phyloP scores from a whole-genome alignment of 306 rosid species.

The Ammopiptanthus mongolicus region DNA sequence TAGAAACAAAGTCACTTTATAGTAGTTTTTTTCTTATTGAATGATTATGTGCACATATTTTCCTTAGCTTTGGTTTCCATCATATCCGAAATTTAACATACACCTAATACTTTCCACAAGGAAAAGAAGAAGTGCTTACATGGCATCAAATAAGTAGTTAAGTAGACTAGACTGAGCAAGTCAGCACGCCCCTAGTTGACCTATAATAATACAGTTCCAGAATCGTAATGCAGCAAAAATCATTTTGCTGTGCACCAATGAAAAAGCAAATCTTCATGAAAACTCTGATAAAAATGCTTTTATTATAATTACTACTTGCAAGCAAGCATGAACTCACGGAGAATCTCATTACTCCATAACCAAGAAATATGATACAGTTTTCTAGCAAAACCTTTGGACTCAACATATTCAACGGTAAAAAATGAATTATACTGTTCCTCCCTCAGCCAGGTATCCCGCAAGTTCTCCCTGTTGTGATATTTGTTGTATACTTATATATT shows the following conservation, averaged over 20 bases:
- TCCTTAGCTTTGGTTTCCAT: neutral
- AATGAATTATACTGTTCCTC: constrained; percentile 10
- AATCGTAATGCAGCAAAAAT: neutral
- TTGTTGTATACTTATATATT: constrained; percentile 14
- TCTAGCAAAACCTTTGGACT: neutral
- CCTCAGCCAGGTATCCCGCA: constrained; percentile 9
- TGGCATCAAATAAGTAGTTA: neutral
- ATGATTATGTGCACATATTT: neutral
- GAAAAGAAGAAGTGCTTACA: neutral
- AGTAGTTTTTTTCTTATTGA: no score
- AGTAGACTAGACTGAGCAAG: neutral
- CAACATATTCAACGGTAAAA: constrained; percentile 16
- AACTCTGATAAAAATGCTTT: neutral
- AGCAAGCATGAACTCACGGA: neutral
- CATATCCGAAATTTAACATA: neutral
- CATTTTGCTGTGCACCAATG: neutral
- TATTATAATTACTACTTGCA: neutral
- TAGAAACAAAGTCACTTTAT: no score
- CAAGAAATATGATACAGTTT: constrained; percentile 21
- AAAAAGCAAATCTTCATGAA: neutral
- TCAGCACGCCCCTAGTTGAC: neutral
- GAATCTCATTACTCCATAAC: constrained; percentile 9
- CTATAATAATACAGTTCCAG: neutral
- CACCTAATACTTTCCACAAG: neutral
- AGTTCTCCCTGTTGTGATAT: constrained; percentile 1